These are phyloP conservation scores for Hypoxylon intermedium DNA, from an alignment of 495 filamentous ascomycete species.

Conservation along the genomic window DNA sequence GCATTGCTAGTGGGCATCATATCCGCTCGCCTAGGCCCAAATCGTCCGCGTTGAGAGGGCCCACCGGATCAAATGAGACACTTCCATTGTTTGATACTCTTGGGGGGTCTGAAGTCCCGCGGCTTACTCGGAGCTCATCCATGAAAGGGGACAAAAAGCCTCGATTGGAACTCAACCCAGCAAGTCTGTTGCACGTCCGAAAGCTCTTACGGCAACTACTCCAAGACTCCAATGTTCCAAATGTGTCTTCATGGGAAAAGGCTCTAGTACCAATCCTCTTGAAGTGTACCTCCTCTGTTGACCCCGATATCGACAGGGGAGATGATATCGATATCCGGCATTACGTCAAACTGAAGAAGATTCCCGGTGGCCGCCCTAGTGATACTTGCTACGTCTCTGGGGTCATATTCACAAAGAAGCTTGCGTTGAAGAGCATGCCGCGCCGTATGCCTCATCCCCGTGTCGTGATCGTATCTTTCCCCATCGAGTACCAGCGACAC, in stretches of 20 bases:
- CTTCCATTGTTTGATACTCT: slow-evolving; percentile 49
- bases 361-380: slow-evolving; percentile 84
- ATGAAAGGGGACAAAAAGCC: slow-evolving; percentile 79
- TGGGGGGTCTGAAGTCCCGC: slow-evolving; percentile 53
- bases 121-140: slow-evolving; percentile 80
- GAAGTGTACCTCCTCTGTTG: slow-evolving; percentile 91
- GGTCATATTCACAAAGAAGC: slow-evolving; percentile 94
- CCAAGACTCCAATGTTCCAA: slow-evolving; percentile 74
- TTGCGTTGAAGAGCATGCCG: slow-evolving; percentile 95
- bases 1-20: slow-evolving; percentile 72
- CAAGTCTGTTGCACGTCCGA: slow-evolving; percentile 86
- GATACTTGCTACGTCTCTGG: slow-evolving; percentile 96
- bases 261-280: slow-evolving; percentile 90
- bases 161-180: slow-evolving; percentile 80
- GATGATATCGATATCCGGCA: slow-evolving; percentile 99
- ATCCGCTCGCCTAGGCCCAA: slow-evolving; percentile 70
- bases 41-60: slow-evolving; percentile 50
- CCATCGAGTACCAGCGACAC: slow-evolving; percentile 94
- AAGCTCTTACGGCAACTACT: slow-evolving; percentile 84
- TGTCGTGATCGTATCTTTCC: slow-evolving; percentile 92
- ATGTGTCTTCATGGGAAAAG: slow-evolving; percentile 82
- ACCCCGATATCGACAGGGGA: slow-evolving; percentile 84
- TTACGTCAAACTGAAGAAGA: slow-evolving; percentile 97
- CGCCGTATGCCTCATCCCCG: slow-evolving; percentile 82
- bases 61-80: slow-evolving; percentile 52